phyloP scores from a whole-genome alignment of 1,284 basidiomycete genomes.

The Tilletiopsis washingtonensis region DNA sequence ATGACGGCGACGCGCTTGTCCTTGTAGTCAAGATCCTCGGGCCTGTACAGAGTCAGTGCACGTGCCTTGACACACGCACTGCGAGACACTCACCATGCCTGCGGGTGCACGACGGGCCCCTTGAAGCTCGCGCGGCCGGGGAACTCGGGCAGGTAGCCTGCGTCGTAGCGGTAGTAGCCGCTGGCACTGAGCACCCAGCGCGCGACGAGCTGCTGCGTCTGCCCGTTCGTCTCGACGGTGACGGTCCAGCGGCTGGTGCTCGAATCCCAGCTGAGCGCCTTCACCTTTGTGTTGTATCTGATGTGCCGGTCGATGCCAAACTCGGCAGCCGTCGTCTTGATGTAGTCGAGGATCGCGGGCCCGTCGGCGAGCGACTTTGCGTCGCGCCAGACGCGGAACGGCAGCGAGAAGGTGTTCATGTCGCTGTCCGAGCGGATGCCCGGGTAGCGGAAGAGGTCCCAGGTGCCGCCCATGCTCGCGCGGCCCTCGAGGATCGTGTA shows the following conservation, averaged over 20 bases:
- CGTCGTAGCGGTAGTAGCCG: constrained; percentile 43
- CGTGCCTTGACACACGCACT: no score
- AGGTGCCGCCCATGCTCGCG: constrained; percentile 32
- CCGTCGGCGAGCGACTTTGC: constrained; percentile 37
- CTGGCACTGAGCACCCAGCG: constrained; percentile 28
- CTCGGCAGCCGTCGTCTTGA: constrained; percentile 31
- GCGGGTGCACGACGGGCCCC: constrained; percentile 40
- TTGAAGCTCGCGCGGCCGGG: constrained; percentile 40
- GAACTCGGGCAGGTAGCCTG: constrained; percentile 32
- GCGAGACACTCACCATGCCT: no score
- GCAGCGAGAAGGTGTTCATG: constrained; percentile 10
- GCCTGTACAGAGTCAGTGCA: no score
- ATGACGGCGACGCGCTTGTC: constrained; percentile 44
- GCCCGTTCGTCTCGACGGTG: constrained; percentile 13
- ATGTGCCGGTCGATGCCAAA: constrained; percentile 34
- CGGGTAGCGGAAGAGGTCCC: constrained; percentile 38
- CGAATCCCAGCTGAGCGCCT: constrained; percentile 18
- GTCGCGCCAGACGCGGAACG: neutral
- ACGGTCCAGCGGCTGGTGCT: constrained; percentile 31
- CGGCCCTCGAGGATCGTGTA: constrained; percentile 27
- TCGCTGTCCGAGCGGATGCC: constrained; percentile 15
- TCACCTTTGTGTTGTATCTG: constrained; percentile 25
- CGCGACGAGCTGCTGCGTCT: constrained; percentile 16
- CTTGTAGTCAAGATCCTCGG: constrained; percentile 28
- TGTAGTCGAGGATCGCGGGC: constrained; percentile 32